Conservation (phyloP, 2,329 filamentous ascomycete species). For the Pyrenophora seminiperda region DNA sequence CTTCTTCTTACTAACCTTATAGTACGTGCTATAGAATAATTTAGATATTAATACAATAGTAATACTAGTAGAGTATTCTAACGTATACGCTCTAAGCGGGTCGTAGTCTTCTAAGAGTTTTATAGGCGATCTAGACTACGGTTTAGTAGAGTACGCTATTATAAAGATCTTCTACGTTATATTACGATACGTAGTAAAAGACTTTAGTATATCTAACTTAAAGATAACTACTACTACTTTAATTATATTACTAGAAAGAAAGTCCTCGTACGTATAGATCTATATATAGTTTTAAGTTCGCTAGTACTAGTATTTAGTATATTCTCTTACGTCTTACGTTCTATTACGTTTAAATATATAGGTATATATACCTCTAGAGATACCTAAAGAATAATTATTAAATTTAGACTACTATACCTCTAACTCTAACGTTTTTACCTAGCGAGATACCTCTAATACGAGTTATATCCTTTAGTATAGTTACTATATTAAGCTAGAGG, state of each 20-base stretch:
- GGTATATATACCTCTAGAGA: conserved; percentile 42
- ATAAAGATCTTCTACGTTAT: conserved; percentile 56
- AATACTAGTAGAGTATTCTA: conserved; percentile 21
- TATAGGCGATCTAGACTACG: conserved; percentile 20
- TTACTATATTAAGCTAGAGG: conserved; percentile 22
- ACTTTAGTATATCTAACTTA: conserved; percentile 54
- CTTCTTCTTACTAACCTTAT: conserved; percentile 30
- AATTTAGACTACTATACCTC: conserved; percentile 40
- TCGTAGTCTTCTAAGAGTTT: conserved; percentile 39
- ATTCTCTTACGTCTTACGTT: conserved; percentile 33
- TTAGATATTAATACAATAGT: conserved; percentile 53
- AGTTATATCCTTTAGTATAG: conserved; percentile 42
- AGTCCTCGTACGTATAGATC: conserved; percentile 57
- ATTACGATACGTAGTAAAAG: conserved; percentile 56
- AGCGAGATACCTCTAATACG: conserved; percentile 31
- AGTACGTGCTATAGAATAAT: conserved; percentile 55
- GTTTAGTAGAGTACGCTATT: conserved; percentile 36
- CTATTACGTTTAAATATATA: conserved; percentile 15
- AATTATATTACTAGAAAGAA: conserved; percentile 48
- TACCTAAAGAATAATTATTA: conserved; percentile 45
- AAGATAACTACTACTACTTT: conserved; percentile 54
- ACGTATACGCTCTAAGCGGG: conserved; percentile 31
- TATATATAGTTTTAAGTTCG: conserved; percentile 44
- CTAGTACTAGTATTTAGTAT: conserved; percentile 51
- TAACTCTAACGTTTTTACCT: conserved; percentile 48